Percentiles rank a stretch among this genome's conserved stretches.
These are phyloP conservation scores for Barnettozyma vustinii DNA, from an alignment of 805 yeast genomes.

Conservation along the genomic window DNA sequence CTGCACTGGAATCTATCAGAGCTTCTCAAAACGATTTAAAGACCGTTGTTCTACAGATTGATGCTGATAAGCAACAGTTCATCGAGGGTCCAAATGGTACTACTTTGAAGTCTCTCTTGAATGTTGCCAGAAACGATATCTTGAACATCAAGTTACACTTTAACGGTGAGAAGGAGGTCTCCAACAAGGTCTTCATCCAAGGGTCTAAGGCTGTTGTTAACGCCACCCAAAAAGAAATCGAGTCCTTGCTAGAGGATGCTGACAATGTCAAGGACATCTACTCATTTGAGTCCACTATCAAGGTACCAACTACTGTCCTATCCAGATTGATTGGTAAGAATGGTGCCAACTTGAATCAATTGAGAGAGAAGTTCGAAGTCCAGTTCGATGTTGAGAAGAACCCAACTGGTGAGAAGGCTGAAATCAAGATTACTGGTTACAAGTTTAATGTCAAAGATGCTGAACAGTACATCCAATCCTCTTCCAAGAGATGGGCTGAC, in stretches of 20 bases:
- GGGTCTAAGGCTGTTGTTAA: slow-evolving; percentile 66
- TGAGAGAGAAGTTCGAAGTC: slow-evolving; percentile 71
- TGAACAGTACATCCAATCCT: slow-evolving; percentile 46
- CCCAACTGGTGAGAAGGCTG: slow-evolving; percentile 38
- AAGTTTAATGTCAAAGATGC: slow-evolving; percentile 76
- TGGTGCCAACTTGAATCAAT: slow-evolving; percentile 65
- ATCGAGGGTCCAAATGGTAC: slow-evolving; percentile 58
- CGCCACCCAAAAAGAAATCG: slow-evolving; percentile 47
- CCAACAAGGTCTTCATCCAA: slow-evolving; percentile 54
- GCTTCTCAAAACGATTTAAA: slow-evolving; percentile 49
- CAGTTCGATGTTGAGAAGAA: slow-evolving; percentile 66
- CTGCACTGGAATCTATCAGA: slow-evolving; percentile 53
- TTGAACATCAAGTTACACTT: slow-evolving; percentile 45
- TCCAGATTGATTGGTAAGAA: slow-evolving; percentile 86
- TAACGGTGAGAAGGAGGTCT: slow-evolving; percentile 32
- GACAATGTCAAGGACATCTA: slow-evolving; percentile 42
- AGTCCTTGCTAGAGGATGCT: slow-evolving; percentile 49
- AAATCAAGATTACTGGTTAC: slow-evolving; percentile 66
- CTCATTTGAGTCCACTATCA: slow-evolving; percentile 39
- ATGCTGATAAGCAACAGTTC: slow-evolving; percentile 49
- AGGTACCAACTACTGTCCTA: slow-evolving; percentile 61
- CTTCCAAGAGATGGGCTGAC: slow-evolving; percentile 77
- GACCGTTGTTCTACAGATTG: slow-evolving; percentile 45
- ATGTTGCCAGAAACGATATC: slow-evolving; percentile 26
- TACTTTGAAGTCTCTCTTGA: slow-evolving; percentile 41